These are phyloP conservation scores for Tuber indicum DNA, from an alignment of 495 filamentous ascomycete species.

Conservation along the genomic window DNA sequence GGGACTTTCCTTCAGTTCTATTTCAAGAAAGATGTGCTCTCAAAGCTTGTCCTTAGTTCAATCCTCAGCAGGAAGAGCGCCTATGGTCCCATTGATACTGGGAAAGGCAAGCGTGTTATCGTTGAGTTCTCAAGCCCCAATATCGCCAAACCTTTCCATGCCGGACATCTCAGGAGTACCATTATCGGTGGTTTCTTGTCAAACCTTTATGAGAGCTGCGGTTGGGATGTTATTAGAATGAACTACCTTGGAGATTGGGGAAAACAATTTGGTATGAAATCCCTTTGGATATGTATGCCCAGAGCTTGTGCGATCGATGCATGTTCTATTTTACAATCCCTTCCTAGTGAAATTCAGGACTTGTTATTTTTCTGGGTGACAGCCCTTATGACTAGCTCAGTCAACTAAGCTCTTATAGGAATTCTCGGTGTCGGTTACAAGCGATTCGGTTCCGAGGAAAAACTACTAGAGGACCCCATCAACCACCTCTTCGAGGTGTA, in stretches of 20 bases:
- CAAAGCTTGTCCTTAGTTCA: slow-evolving; percentile 56
- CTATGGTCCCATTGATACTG: slow-evolving; percentile 63
- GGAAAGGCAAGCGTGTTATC: slow-evolving; percentile 58
- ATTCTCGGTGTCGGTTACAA: slow-evolving; percentile 55
- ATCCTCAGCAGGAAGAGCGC: slow-evolving; percentile 56
- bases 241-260: slow-evolving; percentile 67
- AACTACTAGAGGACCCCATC: slow-evolving; percentile 54
- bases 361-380: neutral
- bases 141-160: slow-evolving; percentile 64
- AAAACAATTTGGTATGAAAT: slow-evolving; percentile 54
- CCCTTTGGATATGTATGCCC: neutral
- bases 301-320: neutral
- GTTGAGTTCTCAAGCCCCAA: slow-evolving; percentile 57
- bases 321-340: neutral
- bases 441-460: slow-evolving; percentile 55
- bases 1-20: slow-evolving; percentile 77
- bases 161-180: slow-evolving; percentile 60
- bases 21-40: slow-evolving; percentile 57
- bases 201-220: slow-evolving; percentile 54
- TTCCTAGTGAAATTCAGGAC: slow-evolving; percentile 3
- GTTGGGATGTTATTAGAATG: slow-evolving; percentile 58
- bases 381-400: neutral
- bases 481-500: slow-evolving; percentile 61
- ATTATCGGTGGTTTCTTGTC: slow-evolving; percentile 62
- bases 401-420: slow-evolving; percentile 13